Evolutionary conservation across 768 basidiomycete species (phyloP), one percentile per base, ranked within the genome.

Genomic region (Rhodocollybia butyracea): DNA sequence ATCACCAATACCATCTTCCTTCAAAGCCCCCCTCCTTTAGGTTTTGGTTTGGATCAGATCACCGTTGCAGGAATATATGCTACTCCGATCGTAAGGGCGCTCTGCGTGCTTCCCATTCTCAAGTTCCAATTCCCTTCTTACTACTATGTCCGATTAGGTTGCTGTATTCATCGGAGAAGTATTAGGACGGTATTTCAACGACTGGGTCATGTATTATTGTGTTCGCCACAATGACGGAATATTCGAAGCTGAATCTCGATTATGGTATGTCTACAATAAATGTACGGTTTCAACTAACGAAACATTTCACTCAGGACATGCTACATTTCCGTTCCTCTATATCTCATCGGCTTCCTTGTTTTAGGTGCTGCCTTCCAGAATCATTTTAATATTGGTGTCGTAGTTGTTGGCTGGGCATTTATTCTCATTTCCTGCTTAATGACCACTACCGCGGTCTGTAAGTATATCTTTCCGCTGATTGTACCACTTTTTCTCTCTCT

Each of bases 41-140:
- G 80, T 13, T 85, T 74, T 58, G 82, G 77, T 1, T 79, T 81
- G 60, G 71, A 66, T 29, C 72, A 70, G 55, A 76, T 73, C 50
- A 76, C 75, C 12, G 79, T 81, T 41, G 76, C 84, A 0, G 81
- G 78, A 29, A 69, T 67, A 13, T 83, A 83, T 62, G 78, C 73
- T 3, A 83, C 83, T 0, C 82, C 78, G 0, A 80, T 85, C 39
- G 82, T 81, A 61, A 24, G 70, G 21, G 63, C 24, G 54, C 51
- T 5, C 21, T 19, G 15, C 34, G 10, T 34, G 46, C 29, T 42
- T 40, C n/a, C n/a, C n/a, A n/a, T n/a, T n/a, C n/a, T n/a, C n/a
- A n/a, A n/a, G n/a, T 21, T 24, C 1, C 4, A 11, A 15, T 17
- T 39, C 15, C 11, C 48, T 42, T 60, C 50, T 0, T n/a, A n/a